Conservation (phyloP, 2,329 filamentous ascomycete species). For the Hymenoscyphus repandus region DNA sequence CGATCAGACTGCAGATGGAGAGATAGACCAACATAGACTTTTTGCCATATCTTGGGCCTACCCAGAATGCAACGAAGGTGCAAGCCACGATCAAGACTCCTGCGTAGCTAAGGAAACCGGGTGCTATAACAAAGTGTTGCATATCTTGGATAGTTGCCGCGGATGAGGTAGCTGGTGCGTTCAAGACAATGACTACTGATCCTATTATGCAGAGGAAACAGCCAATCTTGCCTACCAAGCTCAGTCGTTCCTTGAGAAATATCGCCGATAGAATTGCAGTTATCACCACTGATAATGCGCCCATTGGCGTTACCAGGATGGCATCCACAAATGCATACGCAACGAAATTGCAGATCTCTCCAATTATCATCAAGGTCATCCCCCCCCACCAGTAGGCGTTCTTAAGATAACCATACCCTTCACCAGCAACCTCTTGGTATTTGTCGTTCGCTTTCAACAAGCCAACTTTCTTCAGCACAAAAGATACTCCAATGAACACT, state of each 20-base stretch:
- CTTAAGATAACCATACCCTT: constrained; percentile 96
- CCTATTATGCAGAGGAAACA: constrained; percentile 95
- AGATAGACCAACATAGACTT: constrained; percentile 98
- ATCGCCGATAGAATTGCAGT: constrained; percentile 88
- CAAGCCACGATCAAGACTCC: constrained; percentile 76
- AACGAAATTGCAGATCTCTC: constrained; percentile 95
- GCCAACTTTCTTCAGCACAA: constrained; percentile 92
- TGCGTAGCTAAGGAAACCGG: constrained; percentile 80
- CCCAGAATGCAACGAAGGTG: constrained; percentile 68
- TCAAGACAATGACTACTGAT: constrained; percentile 89
- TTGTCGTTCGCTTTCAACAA: constrained; percentile 90
- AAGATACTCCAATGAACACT: constrained; percentile 88
- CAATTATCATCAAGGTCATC: constrained; percentile 95
- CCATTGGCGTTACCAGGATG: constrained; percentile 88
- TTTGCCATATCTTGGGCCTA: constrained; percentile 84
- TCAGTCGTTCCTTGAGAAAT: constrained; percentile 91
- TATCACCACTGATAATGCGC: constrained; percentile 86
- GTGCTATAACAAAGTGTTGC: constrained; percentile 78
- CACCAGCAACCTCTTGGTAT: constrained; percentile 91
- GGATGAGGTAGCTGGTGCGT: constrained; percentile 80
- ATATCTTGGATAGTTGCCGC: constrained; percentile 88
- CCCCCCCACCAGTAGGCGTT: constrained; percentile 93
- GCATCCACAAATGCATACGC: constrained; percentile 96
- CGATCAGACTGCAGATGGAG: constrained; percentile 91
- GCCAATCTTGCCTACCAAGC: constrained; percentile 91